Evolutionary conservation across 1,284 basidiomycete species (phyloP).

Genomic region (Cutaneotrichosporon cutaneum): DNA sequence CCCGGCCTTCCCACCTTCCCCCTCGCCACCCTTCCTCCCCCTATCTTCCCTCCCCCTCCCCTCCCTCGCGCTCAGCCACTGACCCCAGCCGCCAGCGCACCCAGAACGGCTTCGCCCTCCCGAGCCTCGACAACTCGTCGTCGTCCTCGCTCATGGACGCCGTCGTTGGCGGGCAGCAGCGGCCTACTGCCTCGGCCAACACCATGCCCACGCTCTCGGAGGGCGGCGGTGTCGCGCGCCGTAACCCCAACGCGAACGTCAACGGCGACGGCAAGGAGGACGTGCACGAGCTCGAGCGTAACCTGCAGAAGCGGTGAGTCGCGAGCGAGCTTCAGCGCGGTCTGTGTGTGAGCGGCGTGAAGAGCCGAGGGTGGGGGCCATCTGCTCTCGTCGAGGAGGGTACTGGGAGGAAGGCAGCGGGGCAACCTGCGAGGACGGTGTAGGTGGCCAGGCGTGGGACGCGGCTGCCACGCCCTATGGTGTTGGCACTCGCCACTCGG

Average conservation of each 20-base stretch:
- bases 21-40: not conserved
- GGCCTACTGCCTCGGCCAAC: slow-evolving; percentile 6
- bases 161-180: slow-evolving; percentile 34
- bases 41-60: no score
- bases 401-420: no score
- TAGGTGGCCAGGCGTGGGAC: no score
- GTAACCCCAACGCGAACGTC: no score
- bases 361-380: not conserved
- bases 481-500: no score
- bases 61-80: not conserved
- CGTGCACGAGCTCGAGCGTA: slow-evolving; percentile 45
- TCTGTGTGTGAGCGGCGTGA: not conserved
- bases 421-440: no score
- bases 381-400: no score
- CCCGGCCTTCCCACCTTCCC: no score
- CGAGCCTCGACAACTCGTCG: slow-evolving; percentile 28
- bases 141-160: slow-evolving; percentile 43
- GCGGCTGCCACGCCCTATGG: no score
- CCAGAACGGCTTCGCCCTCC: slow-evolving; percentile 17
- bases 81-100: slow-evolving; percentile 6
- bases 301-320: slow-evolving; percentile 46
- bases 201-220: not conserved
- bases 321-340: not conserved
- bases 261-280: slow-evolving; percentile 24
- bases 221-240: slow-evolving; percentile 7